Evolutionary conservation across 2,329 filamentous ascomycete species (phyloP), one percentile per base, ranked within the genome.

Genomic region (Phyllosticta citriasiana): DNA sequence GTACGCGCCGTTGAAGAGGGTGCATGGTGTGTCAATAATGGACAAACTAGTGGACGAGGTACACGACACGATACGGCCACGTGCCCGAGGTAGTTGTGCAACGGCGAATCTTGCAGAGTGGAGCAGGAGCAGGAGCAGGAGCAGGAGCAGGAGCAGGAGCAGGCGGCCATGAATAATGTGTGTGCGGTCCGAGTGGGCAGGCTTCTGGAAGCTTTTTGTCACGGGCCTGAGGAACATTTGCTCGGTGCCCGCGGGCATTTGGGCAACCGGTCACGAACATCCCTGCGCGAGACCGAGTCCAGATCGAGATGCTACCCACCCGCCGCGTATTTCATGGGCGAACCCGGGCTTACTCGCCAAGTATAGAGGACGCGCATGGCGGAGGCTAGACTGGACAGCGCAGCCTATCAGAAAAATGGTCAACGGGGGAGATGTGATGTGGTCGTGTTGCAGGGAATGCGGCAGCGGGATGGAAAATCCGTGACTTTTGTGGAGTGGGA

Each of bases 381-480:
- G n/a, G 40, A 47, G 40, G 12, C 40, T 47, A 47, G 40, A 47
- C 40, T 47, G 40, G 6, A 7, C 12, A 6, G 12, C 14, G 35
- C 35, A 14, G 35, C 35, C 12, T n/a, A 47, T n/a, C 35, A 47
- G 12, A 47, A 47, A n/a, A 47, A 47, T 6, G 1, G 16, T 14
- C 12, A 3, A 10, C 12, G 12, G 16, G 35, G 3, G 5, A 14
- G 35, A 47, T 47, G 40, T 47, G 40, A 47, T 47, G 40, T 47
- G 40, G 40, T 47, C 40, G 40, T 47, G n/a, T 47, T n/a, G 57
- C 58, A 60, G 52, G 58, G 58, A 54, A 33, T 53, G 53, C 53
- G 58, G 58, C 58, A 60, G 58, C 58, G 58, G 58, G 53, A 60
- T 53, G 58, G 58, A 47, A 55, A 24, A 54, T 14, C 58, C 58